A percentile compares a stretch with the other conserved stretches of the same genome.
These are phyloP conservation scores for Colletotrichum higginsianum DNA, from an alignment of 2,329 filamentous ascomycete genomes.

Conservation along the genomic window DNA sequence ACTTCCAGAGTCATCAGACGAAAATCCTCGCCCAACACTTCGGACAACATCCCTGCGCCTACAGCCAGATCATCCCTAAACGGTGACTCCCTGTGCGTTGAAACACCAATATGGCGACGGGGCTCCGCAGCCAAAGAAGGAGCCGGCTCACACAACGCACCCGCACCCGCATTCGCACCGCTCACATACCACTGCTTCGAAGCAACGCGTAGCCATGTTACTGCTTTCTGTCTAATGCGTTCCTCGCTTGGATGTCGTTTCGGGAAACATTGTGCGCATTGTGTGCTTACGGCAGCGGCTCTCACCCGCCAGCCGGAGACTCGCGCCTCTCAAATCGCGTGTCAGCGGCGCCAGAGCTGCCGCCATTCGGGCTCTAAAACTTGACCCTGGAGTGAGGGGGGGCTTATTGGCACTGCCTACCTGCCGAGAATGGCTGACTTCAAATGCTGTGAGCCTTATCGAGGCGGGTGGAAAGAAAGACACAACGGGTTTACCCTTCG, in stretches of 20 bases:
- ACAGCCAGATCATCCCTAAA: constrained; percentile 27
- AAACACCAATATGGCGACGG: constrained; percentile 33
- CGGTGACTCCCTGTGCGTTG: constrained; percentile 35
- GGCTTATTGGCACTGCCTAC: neutral
- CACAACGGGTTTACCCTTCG: constrained; percentile 10
- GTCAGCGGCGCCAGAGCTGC: neutral
- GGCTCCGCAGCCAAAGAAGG: constrained; percentile 18
- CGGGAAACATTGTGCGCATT: constrained; percentile 28
- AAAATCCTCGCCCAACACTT: constrained; percentile 24
- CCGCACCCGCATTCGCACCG: constrained; percentile 35
- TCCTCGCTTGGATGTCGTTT: constrained; percentile 40
- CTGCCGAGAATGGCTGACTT: constrained; percentile 3
- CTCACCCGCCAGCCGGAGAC: neutral
- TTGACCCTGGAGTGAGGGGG: too few relatives aligned
- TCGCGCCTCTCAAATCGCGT: constrained; percentile 1
- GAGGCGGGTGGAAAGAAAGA: neutral
- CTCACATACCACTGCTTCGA: neutral
- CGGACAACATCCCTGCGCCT: constrained; percentile 14
- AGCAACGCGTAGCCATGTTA: constrained; percentile 9
- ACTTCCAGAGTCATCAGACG: constrained; percentile 22
- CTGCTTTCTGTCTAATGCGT: neutral
- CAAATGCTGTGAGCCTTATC: neutral
- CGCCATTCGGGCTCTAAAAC: neutral
- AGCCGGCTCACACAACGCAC: constrained; percentile 30
- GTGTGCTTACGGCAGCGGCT: constrained; percentile 12